phyloP scores from a whole-genome alignment of 306 rosid species.

The Trifolium repens region DNA sequence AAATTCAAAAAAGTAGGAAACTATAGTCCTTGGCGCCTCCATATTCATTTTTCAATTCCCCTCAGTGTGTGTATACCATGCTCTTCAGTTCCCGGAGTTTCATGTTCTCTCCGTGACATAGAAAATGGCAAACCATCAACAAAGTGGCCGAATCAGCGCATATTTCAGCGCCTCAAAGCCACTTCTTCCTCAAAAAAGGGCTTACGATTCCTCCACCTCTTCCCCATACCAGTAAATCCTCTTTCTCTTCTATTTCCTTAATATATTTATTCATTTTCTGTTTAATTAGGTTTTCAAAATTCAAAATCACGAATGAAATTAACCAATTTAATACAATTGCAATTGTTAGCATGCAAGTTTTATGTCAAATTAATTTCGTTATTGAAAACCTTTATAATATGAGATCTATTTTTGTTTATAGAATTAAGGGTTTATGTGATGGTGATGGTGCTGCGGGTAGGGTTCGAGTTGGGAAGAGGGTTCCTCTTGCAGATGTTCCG shows the following conservation, averaged over 20 bases:
- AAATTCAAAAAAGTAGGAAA: neutral
- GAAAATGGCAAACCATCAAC: slow-evolving; percentile 56
- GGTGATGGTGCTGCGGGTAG: slow-evolving; percentile 32
- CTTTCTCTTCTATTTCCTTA: neutral
- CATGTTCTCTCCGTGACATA: slow-evolving; percentile 18
- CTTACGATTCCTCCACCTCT: slow-evolving; percentile 50
- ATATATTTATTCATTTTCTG: neutral
- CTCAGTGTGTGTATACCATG: neutral
- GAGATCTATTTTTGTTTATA: slow-evolving; percentile 27
- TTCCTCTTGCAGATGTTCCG: slow-evolving; percentile 63
- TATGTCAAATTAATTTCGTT: neutral
- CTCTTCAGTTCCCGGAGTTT: slow-evolving; percentile 29
- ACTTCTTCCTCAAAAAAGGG: slow-evolving; percentile 70
- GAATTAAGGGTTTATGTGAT: slow-evolving; percentile 46
- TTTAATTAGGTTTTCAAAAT: slow-evolving; percentile 9
- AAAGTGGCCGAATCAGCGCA: slow-evolving; percentile 58
- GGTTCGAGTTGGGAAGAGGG: slow-evolving; percentile 49
- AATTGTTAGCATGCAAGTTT: neutral
- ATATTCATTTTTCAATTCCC: neutral
- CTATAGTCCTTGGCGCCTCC: slow-evolving; percentile 22
- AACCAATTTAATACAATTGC: neutral
- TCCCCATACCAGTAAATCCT: slow-evolving; percentile 41
- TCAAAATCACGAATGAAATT: neutral
- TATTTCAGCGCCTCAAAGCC: slow-evolving; percentile 79
- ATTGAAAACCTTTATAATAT: neutral